These are phyloP conservation scores for Cryptococcus jaspeensis DNA, from an alignment of 1,284 basidiomycete genomes.

Conservation along the genomic window DNA sequence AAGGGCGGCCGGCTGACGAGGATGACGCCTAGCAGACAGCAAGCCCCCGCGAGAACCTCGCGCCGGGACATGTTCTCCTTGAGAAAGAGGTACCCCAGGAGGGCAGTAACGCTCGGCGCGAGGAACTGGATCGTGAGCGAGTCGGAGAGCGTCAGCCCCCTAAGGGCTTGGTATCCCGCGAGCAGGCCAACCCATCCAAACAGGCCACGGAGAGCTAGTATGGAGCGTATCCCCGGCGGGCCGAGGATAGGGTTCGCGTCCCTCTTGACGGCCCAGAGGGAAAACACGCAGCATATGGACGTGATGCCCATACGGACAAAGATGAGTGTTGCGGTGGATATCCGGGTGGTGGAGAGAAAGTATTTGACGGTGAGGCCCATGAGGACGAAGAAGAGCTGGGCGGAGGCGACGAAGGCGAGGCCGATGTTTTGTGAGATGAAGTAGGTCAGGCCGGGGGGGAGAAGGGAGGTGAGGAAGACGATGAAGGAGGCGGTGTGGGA, in stretches of 20 bases:
- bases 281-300: constrained; percentile 54
- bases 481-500: not conserved
- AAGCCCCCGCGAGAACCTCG: constrained; percentile 65
- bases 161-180: constrained; percentile 64
- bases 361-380: constrained; percentile 56
- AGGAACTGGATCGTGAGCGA: constrained; percentile 75
- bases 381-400: constrained; percentile 64
- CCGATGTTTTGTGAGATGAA: constrained; percentile 58
- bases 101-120: constrained; percentile 64
- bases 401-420: constrained; percentile 60
- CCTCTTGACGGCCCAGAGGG: constrained; percentile 54
- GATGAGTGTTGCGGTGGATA: constrained; percentile 41
- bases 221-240: constrained; percentile 63
- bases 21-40: constrained; percentile 63
- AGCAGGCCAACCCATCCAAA: constrained; percentile 55
- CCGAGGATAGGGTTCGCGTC: constrained; percentile 67
- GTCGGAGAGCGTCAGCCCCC: constrained; percentile 69
- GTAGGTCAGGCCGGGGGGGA: constrained; percentile 6
- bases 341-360: constrained; percentile 37
- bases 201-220: constrained; percentile 63
- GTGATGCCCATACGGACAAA: constrained; percentile 52
- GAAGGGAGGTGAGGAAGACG: not conserved
- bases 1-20: constrained; percentile 67
- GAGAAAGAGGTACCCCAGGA: constrained; percentile 68
- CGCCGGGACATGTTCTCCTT: constrained; percentile 62